Evolutionary conservation across 164 flowering plant species (phyloP).

Genomic region (Stephania yunnanensis): DNA sequence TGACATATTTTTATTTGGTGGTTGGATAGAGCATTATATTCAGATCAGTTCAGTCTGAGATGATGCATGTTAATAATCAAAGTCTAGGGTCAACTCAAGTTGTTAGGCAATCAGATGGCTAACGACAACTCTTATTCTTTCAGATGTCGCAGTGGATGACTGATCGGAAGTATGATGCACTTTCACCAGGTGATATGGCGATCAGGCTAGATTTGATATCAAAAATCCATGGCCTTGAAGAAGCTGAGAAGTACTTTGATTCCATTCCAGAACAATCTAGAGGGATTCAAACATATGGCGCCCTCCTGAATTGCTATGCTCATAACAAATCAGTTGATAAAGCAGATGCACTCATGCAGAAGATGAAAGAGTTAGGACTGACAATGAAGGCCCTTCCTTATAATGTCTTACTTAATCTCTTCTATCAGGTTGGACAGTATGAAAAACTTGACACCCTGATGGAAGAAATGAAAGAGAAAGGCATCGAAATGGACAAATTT

Average conservation of each 20-base stretch:
- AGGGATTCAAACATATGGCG: conserved; percentile 21
- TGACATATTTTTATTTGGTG: too few species aligned
- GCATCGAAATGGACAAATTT: conserved; percentile 26
- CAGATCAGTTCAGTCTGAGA: too few species aligned
- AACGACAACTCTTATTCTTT: not conserved
- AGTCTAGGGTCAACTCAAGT: not conserved
- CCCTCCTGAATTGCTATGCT: conserved; percentile 39
- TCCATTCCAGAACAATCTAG: conserved; percentile 17
- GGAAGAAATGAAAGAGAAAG: conserved; percentile 44
- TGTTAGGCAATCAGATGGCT: not conserved
- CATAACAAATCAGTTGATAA: conserved; percentile 25
- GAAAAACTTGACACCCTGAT: conserved; percentile 39
- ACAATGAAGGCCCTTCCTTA: conserved; percentile 19
- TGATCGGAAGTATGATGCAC: conserved; percentile 15
- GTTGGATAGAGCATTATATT: too few species aligned
- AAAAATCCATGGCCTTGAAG: conserved; percentile 32
- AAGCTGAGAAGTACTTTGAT: conserved; percentile 37
- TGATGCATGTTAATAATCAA: too few species aligned
- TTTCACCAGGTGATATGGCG: conserved; percentile 24
- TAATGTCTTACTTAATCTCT: conserved; percentile 35
- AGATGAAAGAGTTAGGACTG: conserved; percentile 29
- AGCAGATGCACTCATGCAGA: conserved; percentile 35
- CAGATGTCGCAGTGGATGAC: conserved; percentile 57
- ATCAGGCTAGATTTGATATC: conserved; percentile 32
- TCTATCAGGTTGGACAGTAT: conserved; percentile 23